Evolutionary conservation across 2,329 filamentous ascomycete species (phyloP), one percentile per base, ranked within the genome.

Genomic region (Cercospora berteroae): DNA sequence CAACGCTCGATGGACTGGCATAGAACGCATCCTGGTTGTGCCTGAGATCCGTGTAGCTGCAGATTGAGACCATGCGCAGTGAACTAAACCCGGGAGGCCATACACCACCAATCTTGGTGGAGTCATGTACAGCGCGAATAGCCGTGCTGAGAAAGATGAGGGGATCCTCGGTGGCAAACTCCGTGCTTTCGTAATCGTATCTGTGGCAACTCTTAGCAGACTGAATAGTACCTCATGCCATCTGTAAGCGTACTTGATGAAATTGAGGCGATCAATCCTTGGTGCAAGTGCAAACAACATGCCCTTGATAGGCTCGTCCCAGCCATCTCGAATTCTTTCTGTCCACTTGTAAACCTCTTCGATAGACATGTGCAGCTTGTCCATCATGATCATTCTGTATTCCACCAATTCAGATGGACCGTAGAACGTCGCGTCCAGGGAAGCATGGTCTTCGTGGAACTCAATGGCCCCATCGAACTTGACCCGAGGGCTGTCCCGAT

Each of bases 21-120:
- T 69, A 69, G 59, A 66, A 69, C 16, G 67, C 67, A 27, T 71
- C 65, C 29, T 71, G 65, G 9, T 63, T 63, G 44, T 69, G 67
- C 18, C 64, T 33, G 3, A 70, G 44, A 25, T 18, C 48, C 5
- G 67, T 67, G 0, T 60, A 61, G 20, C 57, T 71, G 39, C 68
- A 68, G 23, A 71, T 57, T 12, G 69, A 71, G 18, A 71, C 59
- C 52, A 56, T 62, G 2, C 67, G 65, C 50, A 71, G 60, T 5
- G 65, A 63, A 18, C 27, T 18, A 42, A 71, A 65, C 7, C 67
- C 69, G 1, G 63, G 65, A n/a, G 69, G 69, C 69, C 69, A 70
- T 16, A 48, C 12, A 13, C 29, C 20, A 4, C 29, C 33, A 10
- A 39, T 18, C 8, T 20, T 29, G 7, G 62, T 5, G 4, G 50